A percentile compares a stretch with the other conserved stretches of the same genome.
phyloP scores from a whole-genome alignment of 2,329 filamentous ascomycete species.

The Hypocrella siamensis region DNA sequence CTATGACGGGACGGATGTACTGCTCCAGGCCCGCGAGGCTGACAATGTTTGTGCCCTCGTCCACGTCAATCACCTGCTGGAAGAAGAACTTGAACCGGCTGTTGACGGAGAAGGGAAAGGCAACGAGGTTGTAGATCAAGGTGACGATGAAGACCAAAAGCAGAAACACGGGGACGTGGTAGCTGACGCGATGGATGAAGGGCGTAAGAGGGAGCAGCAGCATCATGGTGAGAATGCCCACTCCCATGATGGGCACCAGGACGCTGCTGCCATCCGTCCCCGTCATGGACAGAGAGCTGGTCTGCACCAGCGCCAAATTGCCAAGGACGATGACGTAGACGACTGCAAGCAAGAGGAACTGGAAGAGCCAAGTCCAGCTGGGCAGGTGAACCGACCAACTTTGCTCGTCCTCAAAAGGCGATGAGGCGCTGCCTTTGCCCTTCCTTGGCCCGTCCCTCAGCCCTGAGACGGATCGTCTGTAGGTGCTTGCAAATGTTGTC shows the following conservation, averaged over 20 bases:
- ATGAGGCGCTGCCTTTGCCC: slow-evolving; percentile 11
- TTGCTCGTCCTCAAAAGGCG: slow-evolving; percentile 58
- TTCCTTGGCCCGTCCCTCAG: slow-evolving; percentile 10
- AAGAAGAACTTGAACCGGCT: slow-evolving; percentile 81
- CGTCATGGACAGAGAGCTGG: slow-evolving; percentile 62
- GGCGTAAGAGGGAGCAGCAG: slow-evolving; percentile 64
- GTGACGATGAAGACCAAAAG: slow-evolving; percentile 59
- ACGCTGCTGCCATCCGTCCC: slow-evolving; percentile 66
- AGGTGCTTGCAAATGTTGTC: slow-evolving; percentile 39
- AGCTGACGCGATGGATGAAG: slow-evolving; percentile 74
- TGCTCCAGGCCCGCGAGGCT: slow-evolving; percentile 52
- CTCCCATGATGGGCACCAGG: slow-evolving; percentile 54
- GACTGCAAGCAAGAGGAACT: slow-evolving; percentile 68
- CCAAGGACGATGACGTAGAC: slow-evolving; percentile 63
- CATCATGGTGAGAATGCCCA: slow-evolving; percentile 53
- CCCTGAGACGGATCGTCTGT: slow-evolving; percentile 28
- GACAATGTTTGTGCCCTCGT: slow-evolving; percentile 53
- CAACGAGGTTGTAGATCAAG: slow-evolving; percentile 69
- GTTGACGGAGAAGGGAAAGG: slow-evolving; percentile 73
- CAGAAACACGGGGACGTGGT: slow-evolving; percentile 66
- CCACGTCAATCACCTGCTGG: slow-evolving; percentile 64
- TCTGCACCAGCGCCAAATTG: slow-evolving; percentile 59
- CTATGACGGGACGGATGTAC: slow-evolving; percentile 52
- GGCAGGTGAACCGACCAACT: slow-evolving; percentile 69
- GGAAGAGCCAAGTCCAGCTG: slow-evolving; percentile 74